A percentile compares a stretch with the other conserved stretches of the same genome.
Evolutionary conservation across 306 rosid species (phyloP).

Genomic region (Lotus japonicus): DNA sequence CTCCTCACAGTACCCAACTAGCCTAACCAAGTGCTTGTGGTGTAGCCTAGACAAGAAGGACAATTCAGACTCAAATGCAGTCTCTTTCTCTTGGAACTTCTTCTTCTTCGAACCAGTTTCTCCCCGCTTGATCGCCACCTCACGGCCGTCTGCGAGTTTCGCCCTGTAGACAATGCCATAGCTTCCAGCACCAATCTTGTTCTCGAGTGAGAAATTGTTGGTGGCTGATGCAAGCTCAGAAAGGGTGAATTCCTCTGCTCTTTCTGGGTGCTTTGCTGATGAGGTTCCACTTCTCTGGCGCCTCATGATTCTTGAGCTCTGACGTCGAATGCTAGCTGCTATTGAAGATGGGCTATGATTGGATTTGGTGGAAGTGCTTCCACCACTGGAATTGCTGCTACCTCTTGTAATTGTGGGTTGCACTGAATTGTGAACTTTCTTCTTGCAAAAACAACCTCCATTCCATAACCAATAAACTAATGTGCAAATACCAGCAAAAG

Average conservation of each 20-base stretch:
- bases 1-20: constrained; percentile 84
- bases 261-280: constrained; percentile 64
- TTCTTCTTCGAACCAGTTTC: constrained; percentile 41
- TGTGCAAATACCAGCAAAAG: constrained; percentile 67
- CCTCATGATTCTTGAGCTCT: constrained; percentile 72
- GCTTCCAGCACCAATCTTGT: constrained; percentile 85
- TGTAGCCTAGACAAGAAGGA: constrained; percentile 81
- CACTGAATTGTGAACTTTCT: constrained; percentile 84
- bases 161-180: constrained; percentile 84
- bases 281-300: constrained; percentile 95
- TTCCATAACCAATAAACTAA: constrained; percentile 64
- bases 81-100: constrained; percentile 83
- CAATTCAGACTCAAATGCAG: constrained; percentile 84
- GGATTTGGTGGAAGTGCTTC: constrained; percentile 19
- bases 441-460: constrained; percentile 78
- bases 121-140: constrained; percentile 82
- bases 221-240: constrained; percentile 72
- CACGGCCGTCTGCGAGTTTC: constrained; percentile 63
- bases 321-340: constrained; percentile 55
- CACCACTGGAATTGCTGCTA: constrained; percentile 48
- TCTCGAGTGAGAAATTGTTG: constrained; percentile 46
- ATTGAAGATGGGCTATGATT: constrained; percentile 54
- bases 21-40: constrained; percentile 85
- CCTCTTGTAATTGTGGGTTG: constrained; percentile 84
- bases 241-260: constrained; percentile 68